Base-by-base conservation (phyloP, 495 filamentous ascomycete genomes). In the Margaritispora aquatica region DNA sequence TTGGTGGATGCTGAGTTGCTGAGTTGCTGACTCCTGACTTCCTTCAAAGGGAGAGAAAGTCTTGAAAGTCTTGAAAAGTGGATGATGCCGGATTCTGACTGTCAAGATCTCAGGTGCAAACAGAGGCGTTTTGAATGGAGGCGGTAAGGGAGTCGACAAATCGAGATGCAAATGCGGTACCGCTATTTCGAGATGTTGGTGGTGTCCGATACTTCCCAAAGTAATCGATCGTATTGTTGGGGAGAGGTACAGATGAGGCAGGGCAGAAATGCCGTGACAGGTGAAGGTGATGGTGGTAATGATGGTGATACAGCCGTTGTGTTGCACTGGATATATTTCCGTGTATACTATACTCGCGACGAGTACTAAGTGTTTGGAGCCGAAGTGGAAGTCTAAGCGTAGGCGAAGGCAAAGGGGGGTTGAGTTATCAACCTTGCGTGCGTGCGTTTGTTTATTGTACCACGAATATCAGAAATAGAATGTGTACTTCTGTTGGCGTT, bases 141-240 rank as follows among this genome's bases (percentile, higher is more conserved):
- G 54, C 54, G 60, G 60, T 62, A 57, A 58, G 49, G 49, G 57
- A 59, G 24, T 26, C 57, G 52, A 29, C 23, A 34, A 7, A 49
- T 24, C 23, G 21, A 34, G 29, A 8, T 58, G 55, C 55, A 51
- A n/a, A 20, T 19, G 51, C 38, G 44, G 52, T 53, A 54, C 52
- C 44, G 51, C 51, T 60, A 56, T 55, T 55, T 61, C 46, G 56
- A 53, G 52, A 56, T 38, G 51, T 26, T 10, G 50, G 29, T 34
- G 29, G 5, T 5, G 5, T 34, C 13, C 5, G 29, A 34, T 13
- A 34, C 29, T 34, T n/a, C n/a, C n/a, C n/a, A n/a, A n/a, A n/a
- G 29, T 5, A 34, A 5, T 34, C 5, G 29, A 34, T 13, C 5
- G 29, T 5, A n/a, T 17, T 44, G 38, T 8, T 10, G 7, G 38